Evolutionary conservation across 768 basidiomycete species (phyloP), one percentile per base, ranked within the genome.

Genomic region (Strobilomyces echinocephalus): DNA sequence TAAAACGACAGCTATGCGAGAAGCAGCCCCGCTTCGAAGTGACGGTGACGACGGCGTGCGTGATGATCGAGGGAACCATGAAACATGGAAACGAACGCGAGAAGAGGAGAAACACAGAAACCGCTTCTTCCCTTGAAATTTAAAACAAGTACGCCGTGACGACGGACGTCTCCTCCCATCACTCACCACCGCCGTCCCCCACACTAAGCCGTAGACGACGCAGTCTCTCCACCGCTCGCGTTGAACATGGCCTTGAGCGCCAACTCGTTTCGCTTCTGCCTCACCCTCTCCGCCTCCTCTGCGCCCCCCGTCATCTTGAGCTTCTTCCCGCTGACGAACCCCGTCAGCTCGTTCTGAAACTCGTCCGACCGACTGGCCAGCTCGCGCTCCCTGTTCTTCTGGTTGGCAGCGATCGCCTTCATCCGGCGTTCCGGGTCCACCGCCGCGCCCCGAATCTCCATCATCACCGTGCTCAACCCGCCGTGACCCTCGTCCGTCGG

Each of bases 251-350:
- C 88, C 74, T 87, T 93, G 59, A 98, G 72, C 20, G 91, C 85
- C 73, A 83, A 69, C 49, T 94, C 93, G 65, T 89, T 91, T 69
- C 84, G 77, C 67, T 82, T 83, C 76, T 93, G 88, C 61, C 95
- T 76, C 60, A 95, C 79, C 52, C 95, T 78, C 73, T 99, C 95
- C 21, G 75, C 80, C 73, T 95, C 92, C 69, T 95, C 91, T 21
- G 91, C 88, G 14, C 93, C 95, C 26, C 95, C 95, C 16, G 95
- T 99, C 89, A 93, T 87, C 77, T 84, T 91, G 68, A 99, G 72
- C 74, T 88, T 94, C 77, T 88, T 89, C 56, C 84, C 82, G 5
- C 74, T 79, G 49, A 99, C 94, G 70, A 98, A 97, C 5, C 88
- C 91, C 42, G 73, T 70, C 60, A 99, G 66, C 74, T 98, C 95